A percentile compares a stretch with the other conserved stretches of the same genome.
Evolutionary conservation across 176 grass and related monocot genomes (phyloP).

Genomic region (Musa troglodytarum): DNA sequence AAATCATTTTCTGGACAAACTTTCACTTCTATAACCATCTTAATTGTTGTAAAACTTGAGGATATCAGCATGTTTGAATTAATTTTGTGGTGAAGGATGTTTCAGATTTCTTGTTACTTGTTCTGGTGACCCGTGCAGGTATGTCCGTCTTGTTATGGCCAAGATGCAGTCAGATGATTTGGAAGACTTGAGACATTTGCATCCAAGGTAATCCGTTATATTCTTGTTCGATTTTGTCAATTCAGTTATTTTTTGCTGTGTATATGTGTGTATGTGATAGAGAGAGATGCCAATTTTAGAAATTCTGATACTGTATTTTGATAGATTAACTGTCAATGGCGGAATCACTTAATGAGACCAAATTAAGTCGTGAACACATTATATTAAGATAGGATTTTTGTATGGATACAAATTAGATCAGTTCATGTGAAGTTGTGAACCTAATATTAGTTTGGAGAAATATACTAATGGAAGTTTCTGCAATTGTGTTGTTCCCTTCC

Average conservation of each 20-base stretch:
- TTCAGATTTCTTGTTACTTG: not conserved
- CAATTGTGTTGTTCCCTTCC: not conserved
- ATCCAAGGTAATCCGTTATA: slow-evolving; percentile 48
- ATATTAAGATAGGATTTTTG: not conserved
- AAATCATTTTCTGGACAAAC: no score
- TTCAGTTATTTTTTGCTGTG: not conserved
- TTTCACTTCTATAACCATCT: no score
- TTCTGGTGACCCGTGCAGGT: slow-evolving; percentile 33
- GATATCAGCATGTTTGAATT: no score
- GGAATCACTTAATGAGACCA: no score
- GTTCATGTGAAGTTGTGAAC: not conserved
- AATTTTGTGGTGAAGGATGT: not conserved
- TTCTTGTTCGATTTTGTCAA: slow-evolving; percentile 9
- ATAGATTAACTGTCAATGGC: no score
- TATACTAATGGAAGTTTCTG: not conserved
- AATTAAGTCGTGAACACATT: not conserved
- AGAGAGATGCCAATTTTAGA: not conserved
- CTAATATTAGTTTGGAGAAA: not conserved
- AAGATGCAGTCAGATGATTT: slow-evolving; percentile 47
- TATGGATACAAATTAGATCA: not conserved
- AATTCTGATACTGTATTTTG: not conserved
- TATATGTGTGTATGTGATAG: not conserved
- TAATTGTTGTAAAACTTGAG: no score
- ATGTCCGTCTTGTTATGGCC: slow-evolving; percentile 73
- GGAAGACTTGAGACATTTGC: slow-evolving; percentile 53